Evolutionary conservation across 2,329 filamentous ascomycete species (phyloP), one percentile per base, ranked within the genome.

Genomic region (Nothophaeocryptopus gaeumannii): DNA sequence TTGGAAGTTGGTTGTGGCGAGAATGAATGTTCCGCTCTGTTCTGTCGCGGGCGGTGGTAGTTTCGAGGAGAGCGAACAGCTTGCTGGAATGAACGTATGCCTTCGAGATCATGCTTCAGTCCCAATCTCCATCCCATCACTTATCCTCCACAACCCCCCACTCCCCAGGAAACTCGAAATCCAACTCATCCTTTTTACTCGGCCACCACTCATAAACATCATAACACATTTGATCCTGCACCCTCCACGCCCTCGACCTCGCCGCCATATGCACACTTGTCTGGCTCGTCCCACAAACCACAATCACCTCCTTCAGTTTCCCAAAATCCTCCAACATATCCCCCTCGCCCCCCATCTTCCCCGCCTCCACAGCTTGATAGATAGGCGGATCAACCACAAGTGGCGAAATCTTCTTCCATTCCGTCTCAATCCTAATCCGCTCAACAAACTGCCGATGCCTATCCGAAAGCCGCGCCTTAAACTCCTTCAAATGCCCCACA

Each of bases 1-100:
- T 52, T 38, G 54, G 47, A 39, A 47, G 39, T 12, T 55, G 54
- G 54, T 35, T 57, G 14, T 57, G 54, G 54, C 50, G 39, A 16
- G 14, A 39, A 20, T 32, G 15, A 34, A 10, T 11, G 42, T 26
- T 7, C 4, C 20, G 7, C 20, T 26, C 7, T 26, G 20, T 7
- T 26, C 7, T 3, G 7, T 26, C 20, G 20, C 7, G 4, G 20
- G 3, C 7, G 20, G 20, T 26, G 20, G 7, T 26, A 26, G 20
- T 26, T 26, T 7, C 20, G 7, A 26, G 20, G 7, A 26, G 3
- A 26, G 20, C 20, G 20, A 26, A 26, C 20, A 26, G 20, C 7
- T 7, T 7, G 3, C 4, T 26, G 20, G 20, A 26, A 26, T 3
- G 20, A 26, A 26, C 7, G 20, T 7, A 26, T 26, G 3, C 20